Percentiles rank a stretch among this genome's conserved stretches.
Evolutionary conservation across 2,329 filamentous ascomycete species (phyloP).

Genomic region (Trichophyton mentagrophytes): DNA sequence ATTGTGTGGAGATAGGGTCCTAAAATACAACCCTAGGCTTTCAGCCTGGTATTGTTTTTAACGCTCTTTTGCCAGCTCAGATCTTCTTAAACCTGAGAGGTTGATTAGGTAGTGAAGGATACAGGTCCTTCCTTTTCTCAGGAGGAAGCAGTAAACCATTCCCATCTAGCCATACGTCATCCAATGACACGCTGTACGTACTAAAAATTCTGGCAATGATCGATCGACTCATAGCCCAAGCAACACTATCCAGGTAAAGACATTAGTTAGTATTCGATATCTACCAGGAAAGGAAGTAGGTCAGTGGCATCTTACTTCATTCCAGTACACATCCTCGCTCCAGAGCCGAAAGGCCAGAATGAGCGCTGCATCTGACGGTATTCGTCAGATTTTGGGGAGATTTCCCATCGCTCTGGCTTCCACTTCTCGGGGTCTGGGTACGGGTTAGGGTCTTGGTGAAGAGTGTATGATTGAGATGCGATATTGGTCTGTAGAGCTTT

Average conservation of each 20-base stretch:
- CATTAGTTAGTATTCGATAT: background rate
- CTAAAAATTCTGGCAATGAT: conserved; percentile 12
- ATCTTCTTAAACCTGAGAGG: conserved; percentile 7
- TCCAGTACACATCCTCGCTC: conserved; percentile 31
- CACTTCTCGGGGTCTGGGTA: conserved; percentile 42
- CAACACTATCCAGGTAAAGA: conserved; percentile 8
- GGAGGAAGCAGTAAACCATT: conserved; percentile 4
- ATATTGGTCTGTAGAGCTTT: conserved; percentile 9
- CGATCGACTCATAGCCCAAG: conserved; percentile 12
- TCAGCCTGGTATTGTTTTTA: too few relatives aligned
- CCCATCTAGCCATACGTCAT: conserved; percentile 3
- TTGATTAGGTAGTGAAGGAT: conserved; percentile 7
- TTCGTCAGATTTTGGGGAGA: conserved; percentile 39
- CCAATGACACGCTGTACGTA: conserved; percentile 10
- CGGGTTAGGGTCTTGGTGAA: conserved; percentile 39
- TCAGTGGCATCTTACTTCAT: conserved; percentile 12
- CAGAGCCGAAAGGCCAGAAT: conserved; percentile 44
- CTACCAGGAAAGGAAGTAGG: too few relatives aligned
- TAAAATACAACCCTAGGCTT: too few relatives aligned
- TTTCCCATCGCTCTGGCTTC: conserved; percentile 44
- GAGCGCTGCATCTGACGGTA: conserved; percentile 42
- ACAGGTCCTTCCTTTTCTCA: conserved; percentile 10
- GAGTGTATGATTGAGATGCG: conserved; percentile 21
- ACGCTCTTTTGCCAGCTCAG: background rate
- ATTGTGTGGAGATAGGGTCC: too few relatives aligned